A percentile compares a stretch with the other conserved stretches of the same genome.
Conservation (phyloP, 768 basidiomycete species). For the Auricularia heimuer region DNA sequence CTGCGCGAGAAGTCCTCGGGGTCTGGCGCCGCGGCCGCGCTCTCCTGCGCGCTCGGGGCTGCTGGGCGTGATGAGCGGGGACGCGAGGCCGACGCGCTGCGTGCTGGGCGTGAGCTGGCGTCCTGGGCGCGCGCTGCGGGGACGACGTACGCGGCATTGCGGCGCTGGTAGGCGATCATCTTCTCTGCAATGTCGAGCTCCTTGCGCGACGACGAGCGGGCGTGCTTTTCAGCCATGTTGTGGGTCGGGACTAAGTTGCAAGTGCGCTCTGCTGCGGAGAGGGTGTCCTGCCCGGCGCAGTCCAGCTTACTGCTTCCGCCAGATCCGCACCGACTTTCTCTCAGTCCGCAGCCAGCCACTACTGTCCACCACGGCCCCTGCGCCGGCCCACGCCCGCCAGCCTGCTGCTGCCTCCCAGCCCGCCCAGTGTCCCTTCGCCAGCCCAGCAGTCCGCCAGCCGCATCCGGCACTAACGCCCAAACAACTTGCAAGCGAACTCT, state of each 20-base stretch:
- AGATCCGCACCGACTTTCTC: no score
- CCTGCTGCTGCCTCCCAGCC: no score
- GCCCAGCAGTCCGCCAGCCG: no score
- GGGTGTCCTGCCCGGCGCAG: no score
- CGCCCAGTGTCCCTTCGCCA: no score
- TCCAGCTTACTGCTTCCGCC: no score
- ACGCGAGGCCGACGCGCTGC: conserved; percentile 17
- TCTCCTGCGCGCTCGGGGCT: conserved; percentile 26
- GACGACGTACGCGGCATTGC: conserved; percentile 43
- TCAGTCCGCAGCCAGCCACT: no score
- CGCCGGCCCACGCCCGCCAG: no score
- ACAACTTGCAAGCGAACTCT: no score
- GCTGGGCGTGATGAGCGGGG: conserved; percentile 10
- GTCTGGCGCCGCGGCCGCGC: conserved; percentile 33
- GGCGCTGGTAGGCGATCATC: conserved; percentile 58
- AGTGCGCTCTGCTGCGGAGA: background rate
- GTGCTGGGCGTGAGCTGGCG: conserved; percentile 19
- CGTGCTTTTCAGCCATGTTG: background rate
- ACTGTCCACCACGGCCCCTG: no score
- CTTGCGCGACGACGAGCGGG: background rate
- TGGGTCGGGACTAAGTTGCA: background rate
- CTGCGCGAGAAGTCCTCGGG: conserved; percentile 64
- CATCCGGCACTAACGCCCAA: no score
- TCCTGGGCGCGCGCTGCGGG: conserved; percentile 9
- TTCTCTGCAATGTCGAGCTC: conserved; percentile 44